Evolutionary conservation across 371 early-diverging fungal genomes (phyloP).

Genomic region (Chytridium lagenaria): DNA sequence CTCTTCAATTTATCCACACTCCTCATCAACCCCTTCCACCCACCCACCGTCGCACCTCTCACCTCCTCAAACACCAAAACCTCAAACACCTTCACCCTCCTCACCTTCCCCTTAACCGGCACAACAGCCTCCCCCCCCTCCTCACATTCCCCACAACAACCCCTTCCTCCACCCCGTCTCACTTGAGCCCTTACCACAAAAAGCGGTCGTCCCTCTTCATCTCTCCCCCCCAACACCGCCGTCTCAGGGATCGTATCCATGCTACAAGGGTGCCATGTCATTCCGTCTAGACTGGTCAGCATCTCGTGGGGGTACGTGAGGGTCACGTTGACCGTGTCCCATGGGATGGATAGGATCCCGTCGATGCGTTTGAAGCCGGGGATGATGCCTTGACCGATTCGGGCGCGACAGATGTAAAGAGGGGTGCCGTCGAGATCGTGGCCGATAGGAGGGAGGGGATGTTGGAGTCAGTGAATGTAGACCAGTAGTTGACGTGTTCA

Average conservation of each 20-base stretch:
- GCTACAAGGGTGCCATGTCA: background rate
- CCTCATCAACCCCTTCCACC: background rate
- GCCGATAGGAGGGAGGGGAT: background rate
- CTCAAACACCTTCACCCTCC: background rate
- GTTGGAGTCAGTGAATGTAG: background rate
- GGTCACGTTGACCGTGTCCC: background rate
- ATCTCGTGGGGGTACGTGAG: slow-evolving; percentile 21
- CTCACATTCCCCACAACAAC: slow-evolving; percentile 5
- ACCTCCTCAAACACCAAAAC: background rate
- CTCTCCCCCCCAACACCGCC: slow-evolving; percentile 16
- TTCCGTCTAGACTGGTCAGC: slow-evolving; percentile 13
- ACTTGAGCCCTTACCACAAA: background rate
- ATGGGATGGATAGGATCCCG: background rate
- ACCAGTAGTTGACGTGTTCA: slow-evolving; percentile 12
- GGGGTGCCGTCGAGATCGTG: background rate
- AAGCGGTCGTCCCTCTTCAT: slow-evolving; percentile 1
- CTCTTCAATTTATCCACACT: background rate
- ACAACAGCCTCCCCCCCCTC: background rate
- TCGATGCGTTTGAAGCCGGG: background rate
- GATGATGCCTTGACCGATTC: slow-evolving; percentile 13
- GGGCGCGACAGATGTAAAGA: background rate
- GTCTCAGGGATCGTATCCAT: slow-evolving; percentile 5
- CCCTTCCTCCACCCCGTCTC: background rate
- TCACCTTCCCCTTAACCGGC: slow-evolving; percentile 1
- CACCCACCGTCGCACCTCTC: background rate